Base-by-base conservation (phyloP, 2,329 filamentous ascomycete genomes). In the Cladobotryum protrusum region DNA sequence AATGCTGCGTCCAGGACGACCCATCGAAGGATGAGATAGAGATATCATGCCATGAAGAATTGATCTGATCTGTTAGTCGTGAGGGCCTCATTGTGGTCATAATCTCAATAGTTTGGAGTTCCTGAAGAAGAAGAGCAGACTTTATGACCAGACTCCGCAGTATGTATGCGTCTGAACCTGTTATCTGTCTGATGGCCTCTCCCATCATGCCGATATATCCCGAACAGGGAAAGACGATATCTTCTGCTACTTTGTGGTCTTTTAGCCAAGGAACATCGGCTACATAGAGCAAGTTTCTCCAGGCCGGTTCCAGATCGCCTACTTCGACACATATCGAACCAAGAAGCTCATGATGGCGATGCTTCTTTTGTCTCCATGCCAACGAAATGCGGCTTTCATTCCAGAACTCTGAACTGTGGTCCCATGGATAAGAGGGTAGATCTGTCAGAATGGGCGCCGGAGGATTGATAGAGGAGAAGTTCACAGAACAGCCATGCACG, bases 341-440 rank as follows among this genome's bases (percentile, higher is more conserved):
- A 2, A 74, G 56, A 0, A 77, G 59, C 36, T 74, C 69, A 41
- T 74, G 69, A 0, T 66, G 60, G 0, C 63, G 56, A 43, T 66
- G 61, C 33, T 57, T 52, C 3, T 66, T 59, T 39, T 61, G 57
- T 5, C 68, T 59, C 55, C 64, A 65, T 12, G 63, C 63, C 2
- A 57, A 49, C 13, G 61, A 60, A 2, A 64, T 47, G 1, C 67
- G 62, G 0, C 62, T 57, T 51, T 67, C 65, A 13, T 52, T 43
- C 63, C 66, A 71, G 49, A 66, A 64, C 18, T 47, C 59, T 1
- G 57, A 60, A 33, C 59, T 53, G 41, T 72, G 67, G 18, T 69
- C 62, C 68, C 69, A 74, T 1, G 62, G 57, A 42, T 73, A 73
- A 0, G 57, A 54, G 0, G 71, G 71, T n/a, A 74, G 56, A 40